Base-by-base conservation (phyloP, 345 rosid genomes). In the Geranium rotundifolium region DNA sequence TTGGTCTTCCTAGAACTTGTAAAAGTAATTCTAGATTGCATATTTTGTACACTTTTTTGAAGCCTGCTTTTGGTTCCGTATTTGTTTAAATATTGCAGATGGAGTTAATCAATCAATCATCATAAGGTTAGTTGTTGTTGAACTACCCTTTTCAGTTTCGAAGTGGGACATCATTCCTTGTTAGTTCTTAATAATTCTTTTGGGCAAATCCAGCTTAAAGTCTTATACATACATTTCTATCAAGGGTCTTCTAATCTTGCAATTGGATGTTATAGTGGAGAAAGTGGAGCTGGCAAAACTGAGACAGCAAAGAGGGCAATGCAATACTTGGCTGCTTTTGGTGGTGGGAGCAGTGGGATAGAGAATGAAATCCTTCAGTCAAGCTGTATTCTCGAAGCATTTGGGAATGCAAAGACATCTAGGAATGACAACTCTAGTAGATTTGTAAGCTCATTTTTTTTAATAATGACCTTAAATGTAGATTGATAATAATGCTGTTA, bases 241-340 rank as follows among this genome's bases (percentile, higher is more conserved):
- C 60, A 23, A 57, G 20, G 52, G 34, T 16, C 19, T 20, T 20
- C 27, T 23, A 50, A 60, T 30, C 46, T 67, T 59, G 65, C 34
- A 54, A 37, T 27, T 39, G 56, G 58, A 57, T 67, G 69, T 63
- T 76, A 54, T 84, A 95, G 99, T 70, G 99, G 99, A 59, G 97
- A 86, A 84, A 90, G 97, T 78, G 99, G 99, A 60, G 83, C 99
- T 63, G 99, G 97, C 56, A 95, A 95, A 80, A 95, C 97, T 4
- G 99, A 95, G 81, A 95, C 99, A 17, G 97, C 95, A 64, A 95
- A 88, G 81, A 76, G 80, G 73, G 87, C 82, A 30, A 88, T 90
- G 96, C 92, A 82, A 74, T 90, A 90, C 72, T 81, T 95, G 82
- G 88, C 96, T 72, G 74, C 92, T 62, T 82, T 84, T 76, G 88